Evolutionary conservation across 2,329 filamentous ascomycete species (phyloP).

Genomic region (Celoporthe dispersa): DNA sequence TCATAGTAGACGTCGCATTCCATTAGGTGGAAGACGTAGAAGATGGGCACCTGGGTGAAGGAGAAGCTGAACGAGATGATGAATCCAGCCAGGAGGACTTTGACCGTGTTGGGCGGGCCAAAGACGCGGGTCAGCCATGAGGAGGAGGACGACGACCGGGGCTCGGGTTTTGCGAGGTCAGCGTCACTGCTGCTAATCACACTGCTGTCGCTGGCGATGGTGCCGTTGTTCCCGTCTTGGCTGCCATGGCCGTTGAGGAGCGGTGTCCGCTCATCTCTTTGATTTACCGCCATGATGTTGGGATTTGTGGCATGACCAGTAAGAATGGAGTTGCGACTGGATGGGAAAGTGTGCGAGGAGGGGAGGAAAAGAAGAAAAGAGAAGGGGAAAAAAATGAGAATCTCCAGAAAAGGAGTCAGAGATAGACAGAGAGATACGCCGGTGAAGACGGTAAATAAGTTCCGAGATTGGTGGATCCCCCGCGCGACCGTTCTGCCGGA

Average conservation of each 20-base stretch:
- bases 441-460: constrained; percentile 9
- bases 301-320: background rate
- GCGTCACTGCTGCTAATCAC: background rate
- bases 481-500: constrained; percentile 14
- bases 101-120: constrained; percentile 29
- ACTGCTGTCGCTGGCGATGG: background rate
- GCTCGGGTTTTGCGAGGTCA: constrained; percentile 4
- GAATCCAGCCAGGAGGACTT: constrained; percentile 31
- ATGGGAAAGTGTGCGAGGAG: no score
- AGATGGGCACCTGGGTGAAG: constrained; percentile 37
- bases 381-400: background rate
- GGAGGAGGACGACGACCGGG: constrained; percentile 7
- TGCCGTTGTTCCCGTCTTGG: constrained; percentile 8
- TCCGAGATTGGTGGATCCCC: constrained; percentile 10
- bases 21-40: constrained; percentile 74
- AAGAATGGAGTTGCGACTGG: background rate
- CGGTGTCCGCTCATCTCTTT: constrained; percentile 28
- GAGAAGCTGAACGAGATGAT: constrained; percentile 26
- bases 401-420: background rate
- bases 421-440: background rate
- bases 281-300: constrained; percentile 21
- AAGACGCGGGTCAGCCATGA: constrained; percentile 25
- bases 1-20: constrained; percentile 72
- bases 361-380: background rate
- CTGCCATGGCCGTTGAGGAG: constrained; percentile 24